phyloP scores from a whole-genome alignment of 139 green algal genomes.

The Chlamydomonas sp. region DNA sequence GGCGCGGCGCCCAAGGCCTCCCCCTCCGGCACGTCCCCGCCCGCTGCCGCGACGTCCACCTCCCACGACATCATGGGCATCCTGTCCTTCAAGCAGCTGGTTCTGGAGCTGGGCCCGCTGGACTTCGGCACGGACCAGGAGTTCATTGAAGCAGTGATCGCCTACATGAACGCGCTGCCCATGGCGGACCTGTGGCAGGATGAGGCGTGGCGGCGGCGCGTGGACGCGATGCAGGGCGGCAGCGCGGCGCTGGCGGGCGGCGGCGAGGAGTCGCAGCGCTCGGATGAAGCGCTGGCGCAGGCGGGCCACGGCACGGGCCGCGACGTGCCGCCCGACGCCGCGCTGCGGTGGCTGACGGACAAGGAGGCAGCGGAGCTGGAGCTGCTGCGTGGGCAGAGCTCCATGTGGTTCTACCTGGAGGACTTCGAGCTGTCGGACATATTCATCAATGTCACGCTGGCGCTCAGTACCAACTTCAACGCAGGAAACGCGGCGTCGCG shows the following conservation, averaged over 20 bases:
- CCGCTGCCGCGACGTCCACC: background rate
- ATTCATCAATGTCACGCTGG: conserved; percentile 81
- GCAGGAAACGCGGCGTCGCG: background rate
- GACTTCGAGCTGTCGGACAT: conserved; percentile 68
- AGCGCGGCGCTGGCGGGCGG: background rate
- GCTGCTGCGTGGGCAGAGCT: conserved; percentile 78
- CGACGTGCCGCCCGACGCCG: background rate
- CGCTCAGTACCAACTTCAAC: conserved; percentile 72
- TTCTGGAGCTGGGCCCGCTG: conserved; percentile 60
- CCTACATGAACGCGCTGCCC: conserved; percentile 79
- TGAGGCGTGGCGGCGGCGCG: conserved; percentile 67
- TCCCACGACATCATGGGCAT: conserved; percentile 55
- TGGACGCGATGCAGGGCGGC: conserved; percentile 51
- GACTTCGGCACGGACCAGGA: conserved; percentile 70
- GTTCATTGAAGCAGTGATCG: conserved; percentile 81
- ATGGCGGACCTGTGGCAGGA: conserved; percentile 80
- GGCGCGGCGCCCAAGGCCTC: too few relatives aligned
- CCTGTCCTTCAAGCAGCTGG: conserved; percentile 81
- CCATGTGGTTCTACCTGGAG: conserved; percentile 67
- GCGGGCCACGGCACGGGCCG: background rate
- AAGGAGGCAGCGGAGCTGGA: conserved; percentile 73
- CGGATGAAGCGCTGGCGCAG: background rate
- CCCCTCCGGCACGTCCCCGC: too few relatives aligned
- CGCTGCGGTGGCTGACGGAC: conserved; percentile 63
- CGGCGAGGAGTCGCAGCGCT: too few relatives aligned